Percentiles rank a stretch among this genome's conserved stretches.
These are phyloP conservation scores for Hippophae rhamnoides DNA, from an alignment of 306 rosid genomes.

Conservation along the genomic window DNA sequence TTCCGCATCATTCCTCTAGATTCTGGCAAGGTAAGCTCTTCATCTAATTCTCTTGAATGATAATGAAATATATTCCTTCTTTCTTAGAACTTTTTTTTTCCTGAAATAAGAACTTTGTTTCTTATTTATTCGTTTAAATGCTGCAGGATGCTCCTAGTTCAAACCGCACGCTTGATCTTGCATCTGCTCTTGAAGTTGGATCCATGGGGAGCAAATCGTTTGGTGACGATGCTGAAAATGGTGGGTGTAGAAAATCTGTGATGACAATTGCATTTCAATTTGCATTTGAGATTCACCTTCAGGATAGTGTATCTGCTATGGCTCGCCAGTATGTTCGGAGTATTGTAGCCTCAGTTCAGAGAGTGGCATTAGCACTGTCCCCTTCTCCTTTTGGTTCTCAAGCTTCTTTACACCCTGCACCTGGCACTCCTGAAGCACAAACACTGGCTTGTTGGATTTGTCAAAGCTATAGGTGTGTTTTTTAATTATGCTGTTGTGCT, in stretches of 20 bases:
- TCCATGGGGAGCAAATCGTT: slow-evolving; percentile 52
- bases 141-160: slow-evolving; percentile 76
- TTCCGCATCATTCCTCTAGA: slow-evolving; percentile 92
- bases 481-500: slow-evolving; percentile 2
- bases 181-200: slow-evolving; percentile 93
- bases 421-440: slow-evolving; percentile 87
- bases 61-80: neutral
- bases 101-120: neutral
- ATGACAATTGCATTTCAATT: slow-evolving; percentile 99
- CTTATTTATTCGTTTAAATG: neutral
- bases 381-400: slow-evolving; percentile 64
- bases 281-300: slow-evolving; percentile 84
- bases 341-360: slow-evolving; percentile 87
- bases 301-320: slow-evolving; percentile 76
- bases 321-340: slow-evolving; percentile 89
- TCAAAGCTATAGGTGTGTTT: slow-evolving; percentile 63
- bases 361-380: slow-evolving; percentile 91
- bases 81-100: neutral
- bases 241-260: slow-evolving; percentile 76
- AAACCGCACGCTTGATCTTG: slow-evolving; percentile 96
- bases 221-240: slow-evolving; percentile 47
- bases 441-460: slow-evolving; percentile 83
- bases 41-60: neutral
- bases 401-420: slow-evolving; percentile 53
- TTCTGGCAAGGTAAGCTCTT: slow-evolving; percentile 44